Percentiles rank a stretch among this genome's conserved stretches.
These are phyloP conservation scores for Grigorovia transvaalensis DNA, from an alignment of 805 yeast species.

Conservation along the genomic window DNA sequence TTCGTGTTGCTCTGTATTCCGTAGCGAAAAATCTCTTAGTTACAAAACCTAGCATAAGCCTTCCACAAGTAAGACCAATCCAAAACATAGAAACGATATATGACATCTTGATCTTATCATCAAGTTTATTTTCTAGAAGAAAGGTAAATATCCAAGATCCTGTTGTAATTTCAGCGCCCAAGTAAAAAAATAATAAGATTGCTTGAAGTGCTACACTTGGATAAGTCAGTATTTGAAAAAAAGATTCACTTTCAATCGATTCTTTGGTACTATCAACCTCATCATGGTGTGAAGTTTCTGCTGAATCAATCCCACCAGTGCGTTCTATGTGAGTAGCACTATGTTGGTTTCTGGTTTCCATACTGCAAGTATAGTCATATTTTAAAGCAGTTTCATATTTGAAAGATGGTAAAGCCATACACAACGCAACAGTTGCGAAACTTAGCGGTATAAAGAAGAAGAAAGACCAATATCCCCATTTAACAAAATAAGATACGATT, in stretches of 20 bases:
- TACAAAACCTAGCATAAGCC: conserved; percentile 47
- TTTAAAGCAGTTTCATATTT: conserved; percentile 33
- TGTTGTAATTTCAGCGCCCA: conserved; percentile 59
- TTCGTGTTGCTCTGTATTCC: conserved; percentile 33
- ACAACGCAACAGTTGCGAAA: conserved; percentile 28
- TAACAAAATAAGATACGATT: conserved; percentile 37
- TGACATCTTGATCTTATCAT: conserved; percentile 39
- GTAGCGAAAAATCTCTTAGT: conserved; percentile 38
- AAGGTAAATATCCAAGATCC: conserved; percentile 67
- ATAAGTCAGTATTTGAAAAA: conserved; percentile 17
- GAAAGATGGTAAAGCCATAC: conserved; percentile 35
- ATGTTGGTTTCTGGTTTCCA: not conserved
- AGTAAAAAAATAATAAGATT: conserved; percentile 46
- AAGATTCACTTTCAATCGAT: conserved; percentile 1
- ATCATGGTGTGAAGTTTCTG: not conserved
- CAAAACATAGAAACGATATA: conserved; percentile 62
- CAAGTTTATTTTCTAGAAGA: conserved; percentile 44
- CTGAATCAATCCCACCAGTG: not conserved
- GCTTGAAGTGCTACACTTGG: conserved; percentile 40
- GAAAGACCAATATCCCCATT: conserved; percentile 22
- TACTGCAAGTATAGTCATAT: conserved; percentile 21
- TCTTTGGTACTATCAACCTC: conserved; percentile 4
- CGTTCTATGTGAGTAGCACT: too few species aligned
- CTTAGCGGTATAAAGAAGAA: conserved; percentile 27
- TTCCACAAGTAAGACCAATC: conserved; percentile 60